These are phyloP conservation scores for Aureobasidium sp. DNA, from an alignment of 2,329 filamentous ascomycete genomes.

Conservation along the genomic window DNA sequence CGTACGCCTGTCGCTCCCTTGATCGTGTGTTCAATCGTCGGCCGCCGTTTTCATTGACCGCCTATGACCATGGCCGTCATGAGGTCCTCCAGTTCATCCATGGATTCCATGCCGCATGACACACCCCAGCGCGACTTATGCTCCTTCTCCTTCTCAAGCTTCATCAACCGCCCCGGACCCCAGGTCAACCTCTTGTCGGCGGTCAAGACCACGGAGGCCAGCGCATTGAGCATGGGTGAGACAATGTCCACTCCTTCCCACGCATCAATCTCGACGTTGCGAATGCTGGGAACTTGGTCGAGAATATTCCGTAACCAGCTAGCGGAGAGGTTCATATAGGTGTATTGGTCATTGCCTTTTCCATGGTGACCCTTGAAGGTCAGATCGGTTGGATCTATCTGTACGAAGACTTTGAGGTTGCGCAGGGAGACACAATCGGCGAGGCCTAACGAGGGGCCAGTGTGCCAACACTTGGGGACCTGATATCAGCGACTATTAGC, in stretches of 20 bases:
- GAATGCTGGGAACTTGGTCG: constrained; percentile 48
- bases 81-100: constrained; percentile 18
- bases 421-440: constrained; percentile 53
- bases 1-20: not conserved
- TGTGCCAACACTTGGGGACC: constrained; percentile 64
- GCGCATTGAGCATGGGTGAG: constrained; percentile 56
- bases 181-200: constrained; percentile 53
- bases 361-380: constrained; percentile 61
- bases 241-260: constrained; percentile 58
- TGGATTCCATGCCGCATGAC: not conserved
- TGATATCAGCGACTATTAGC: not conserved
- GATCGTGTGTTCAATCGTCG: not conserved
- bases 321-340: constrained; percentile 62
- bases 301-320: constrained; percentile 53
- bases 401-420: constrained; percentile 57
- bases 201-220: constrained; percentile 48
- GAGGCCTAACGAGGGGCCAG: constrained; percentile 58
- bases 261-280: constrained; percentile 62
- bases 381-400: constrained; percentile 60
- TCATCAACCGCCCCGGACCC: constrained; percentile 63
- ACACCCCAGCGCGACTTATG: constrained; percentile 2
- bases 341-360: constrained; percentile 49
- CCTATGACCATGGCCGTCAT: constrained; percentile 18
- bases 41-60: not conserved
- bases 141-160: constrained; percentile 39